phyloP scores from a whole-genome alignment of 2,329 filamentous ascomycete genomes.

The Pseudogymnoascus sp. region DNA sequence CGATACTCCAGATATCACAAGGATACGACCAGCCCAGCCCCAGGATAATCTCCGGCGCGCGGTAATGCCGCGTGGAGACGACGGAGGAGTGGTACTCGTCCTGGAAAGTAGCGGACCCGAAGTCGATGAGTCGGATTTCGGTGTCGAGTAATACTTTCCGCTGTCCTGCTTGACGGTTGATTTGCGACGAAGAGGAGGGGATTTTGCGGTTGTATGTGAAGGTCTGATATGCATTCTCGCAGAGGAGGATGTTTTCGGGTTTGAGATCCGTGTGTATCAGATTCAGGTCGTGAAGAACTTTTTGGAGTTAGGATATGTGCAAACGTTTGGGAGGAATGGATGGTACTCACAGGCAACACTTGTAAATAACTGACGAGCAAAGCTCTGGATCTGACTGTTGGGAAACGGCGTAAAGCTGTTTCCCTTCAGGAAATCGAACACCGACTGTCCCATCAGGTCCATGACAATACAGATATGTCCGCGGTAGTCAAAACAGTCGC shows the following conservation, averaged over 20 bases:
- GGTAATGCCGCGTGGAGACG: slow-evolving; percentile 61
- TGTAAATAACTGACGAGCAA: slow-evolving; percentile 92
- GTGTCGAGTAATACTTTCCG: slow-evolving; percentile 57
- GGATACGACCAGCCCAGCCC: slow-evolving; percentile 63
- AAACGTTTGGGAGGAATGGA: neutral
- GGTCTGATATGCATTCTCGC: slow-evolving; percentile 56
- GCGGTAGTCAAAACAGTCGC: slow-evolving; percentile 94
- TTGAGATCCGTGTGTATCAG: slow-evolving; percentile 84
- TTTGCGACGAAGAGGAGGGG: slow-evolving; percentile 54
- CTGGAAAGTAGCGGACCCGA: slow-evolving; percentile 63
- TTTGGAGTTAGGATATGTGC: slow-evolving; percentile 22
- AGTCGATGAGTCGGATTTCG: slow-evolving; percentile 62
- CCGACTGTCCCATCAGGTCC: slow-evolving; percentile 79
- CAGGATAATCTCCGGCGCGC: slow-evolving; percentile 62
- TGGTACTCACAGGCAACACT: slow-evolving; percentile 85
- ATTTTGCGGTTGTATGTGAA: slow-evolving; percentile 64
- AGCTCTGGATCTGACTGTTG: slow-evolving; percentile 95
- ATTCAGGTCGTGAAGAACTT: slow-evolving; percentile 92
- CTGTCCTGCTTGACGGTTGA: slow-evolving; percentile 52
- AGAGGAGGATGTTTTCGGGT: slow-evolving; percentile 61
- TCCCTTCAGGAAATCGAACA: slow-evolving; percentile 95
- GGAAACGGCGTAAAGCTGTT: slow-evolving; percentile 95
- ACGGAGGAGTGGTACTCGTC: slow-evolving; percentile 66
- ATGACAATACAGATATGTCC: slow-evolving; percentile 88
- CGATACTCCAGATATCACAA: slow-evolving; percentile 67